These are phyloP conservation scores for Penicillium tannophilum DNA, from an alignment of 495 filamentous ascomycete species.

Conservation along the genomic window DNA sequence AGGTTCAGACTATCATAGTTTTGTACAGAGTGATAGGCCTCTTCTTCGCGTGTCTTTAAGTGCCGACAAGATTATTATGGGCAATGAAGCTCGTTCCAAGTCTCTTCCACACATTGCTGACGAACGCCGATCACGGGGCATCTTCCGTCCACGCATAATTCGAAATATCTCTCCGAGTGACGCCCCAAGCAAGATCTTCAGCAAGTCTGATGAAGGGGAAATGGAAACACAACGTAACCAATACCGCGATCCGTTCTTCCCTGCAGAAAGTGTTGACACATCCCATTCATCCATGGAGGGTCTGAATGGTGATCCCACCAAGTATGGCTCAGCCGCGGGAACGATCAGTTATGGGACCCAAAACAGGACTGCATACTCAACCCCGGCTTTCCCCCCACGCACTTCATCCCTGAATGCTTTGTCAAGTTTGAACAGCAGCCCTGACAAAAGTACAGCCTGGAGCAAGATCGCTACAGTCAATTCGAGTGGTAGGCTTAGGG, in stretches of 20 bases:
- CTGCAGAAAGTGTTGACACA: neutral
- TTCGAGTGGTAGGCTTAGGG: neutral
- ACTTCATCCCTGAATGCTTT: neutral
- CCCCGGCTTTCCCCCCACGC: neutral
- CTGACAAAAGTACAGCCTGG: too few species aligned
- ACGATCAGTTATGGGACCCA: neutral
- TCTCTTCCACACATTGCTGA: neutral
- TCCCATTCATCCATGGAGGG: neutral
- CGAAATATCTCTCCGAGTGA: neutral
- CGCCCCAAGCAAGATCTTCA: neutral
- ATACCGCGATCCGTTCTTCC: neutral
- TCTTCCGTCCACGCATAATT: neutral
- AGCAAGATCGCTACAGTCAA: neutral
- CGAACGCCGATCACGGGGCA: neutral
- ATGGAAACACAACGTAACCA: neutral
- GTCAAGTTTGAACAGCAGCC: neutral
- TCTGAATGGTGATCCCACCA: neutral
- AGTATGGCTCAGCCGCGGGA: neutral
- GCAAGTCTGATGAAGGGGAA: neutral
- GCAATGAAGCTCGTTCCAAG: neutral
- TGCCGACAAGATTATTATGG: slow-evolving; percentile 3
- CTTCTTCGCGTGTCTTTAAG: neutral
- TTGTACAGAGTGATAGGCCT: neutral
- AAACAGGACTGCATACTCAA: too few species aligned
- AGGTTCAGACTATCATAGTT: neutral